phyloP scores from a whole-genome alignment of 768 basidiomycete species.

The Tephrocybe sp. region DNA sequence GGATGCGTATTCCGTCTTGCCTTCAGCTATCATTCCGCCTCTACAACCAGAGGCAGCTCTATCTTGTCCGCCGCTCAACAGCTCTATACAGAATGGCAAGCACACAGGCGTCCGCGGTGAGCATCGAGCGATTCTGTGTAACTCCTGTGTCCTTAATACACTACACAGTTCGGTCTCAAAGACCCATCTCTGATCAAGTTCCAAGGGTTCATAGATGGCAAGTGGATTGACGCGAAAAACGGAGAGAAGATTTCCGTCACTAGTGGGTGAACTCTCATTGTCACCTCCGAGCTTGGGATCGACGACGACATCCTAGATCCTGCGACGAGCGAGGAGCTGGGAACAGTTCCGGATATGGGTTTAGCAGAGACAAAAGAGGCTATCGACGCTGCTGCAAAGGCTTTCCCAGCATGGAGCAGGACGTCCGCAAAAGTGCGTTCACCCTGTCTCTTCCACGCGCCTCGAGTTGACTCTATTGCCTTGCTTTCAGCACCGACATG shows the following conservation, averaged over 20 bases:
- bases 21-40: conserved; percentile 24
- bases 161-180: conserved; percentile 66
- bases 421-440: conserved; percentile 79
- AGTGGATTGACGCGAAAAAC: conserved; percentile 81
- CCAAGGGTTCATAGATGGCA: conserved; percentile 79
- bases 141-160: neutral
- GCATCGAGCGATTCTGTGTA: conserved; percentile 13
- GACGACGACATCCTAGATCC: conserved; percentile 61
- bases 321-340: conserved; percentile 80
- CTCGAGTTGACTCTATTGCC: neutral
- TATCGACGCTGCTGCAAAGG: conserved; percentile 75
- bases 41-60: conserved; percentile 25
- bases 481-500: conserved; percentile 66
- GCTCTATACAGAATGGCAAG: conserved; percentile 54
- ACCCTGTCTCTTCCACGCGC: neutral
- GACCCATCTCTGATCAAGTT: conserved; percentile 75
- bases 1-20: conserved; percentile 19
- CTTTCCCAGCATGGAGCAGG: conserved; percentile 83
- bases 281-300: neutral
- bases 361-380: conserved; percentile 81
- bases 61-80: conserved; percentile 4
- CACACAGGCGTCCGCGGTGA: conserved; percentile 43
- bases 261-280: conserved; percentile 50
- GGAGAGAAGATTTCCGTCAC: conserved; percentile 72
- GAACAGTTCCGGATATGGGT: conserved; percentile 89